Percentiles rank a stretch among this genome's conserved stretches.
Conservation (phyloP, 495 filamentous ascomycete species). For the Penicillium egyptiacum region DNA sequence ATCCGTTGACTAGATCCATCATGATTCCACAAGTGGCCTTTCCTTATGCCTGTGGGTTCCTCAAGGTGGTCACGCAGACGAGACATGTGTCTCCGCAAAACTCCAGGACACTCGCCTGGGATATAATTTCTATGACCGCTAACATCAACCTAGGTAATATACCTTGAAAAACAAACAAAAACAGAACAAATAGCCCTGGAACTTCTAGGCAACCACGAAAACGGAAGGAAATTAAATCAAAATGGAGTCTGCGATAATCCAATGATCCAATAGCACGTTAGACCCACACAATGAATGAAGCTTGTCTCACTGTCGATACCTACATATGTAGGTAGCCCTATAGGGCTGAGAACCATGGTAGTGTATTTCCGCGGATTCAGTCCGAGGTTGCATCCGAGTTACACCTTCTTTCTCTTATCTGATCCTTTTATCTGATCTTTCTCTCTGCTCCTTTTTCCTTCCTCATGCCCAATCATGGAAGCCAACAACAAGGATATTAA, state of each 20-base stretch:
- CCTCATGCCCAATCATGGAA: neutral
- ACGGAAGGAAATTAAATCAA: neutral
- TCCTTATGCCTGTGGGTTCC: neutral
- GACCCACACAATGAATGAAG: neutral
- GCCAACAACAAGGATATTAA: conserved; percentile 1
- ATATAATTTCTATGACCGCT: neutral
- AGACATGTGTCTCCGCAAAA: neutral
- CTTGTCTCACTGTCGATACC: neutral
- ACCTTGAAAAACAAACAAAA: neutral
- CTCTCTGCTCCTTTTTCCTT: neutral
- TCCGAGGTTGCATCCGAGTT: conserved; percentile 1
- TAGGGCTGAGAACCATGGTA: neutral
- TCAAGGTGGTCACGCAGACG: neutral
- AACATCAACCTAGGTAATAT: neutral
- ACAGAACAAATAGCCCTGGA: neutral
- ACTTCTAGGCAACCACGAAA: neutral
- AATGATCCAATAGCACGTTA: neutral
- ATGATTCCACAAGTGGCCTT: neutral
- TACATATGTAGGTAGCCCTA: neutral
- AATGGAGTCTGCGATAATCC: too few relatives aligned
- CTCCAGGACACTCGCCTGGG: neutral
- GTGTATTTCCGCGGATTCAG: neutral
- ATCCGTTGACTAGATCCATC: neutral
- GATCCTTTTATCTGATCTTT: conserved; percentile 24
- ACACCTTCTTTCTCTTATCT: conserved; percentile 16